These are phyloP conservation scores for Oryza glaberrima DNA, from an alignment of 176 grass and related monocot genomes.

Conservation along the genomic window DNA sequence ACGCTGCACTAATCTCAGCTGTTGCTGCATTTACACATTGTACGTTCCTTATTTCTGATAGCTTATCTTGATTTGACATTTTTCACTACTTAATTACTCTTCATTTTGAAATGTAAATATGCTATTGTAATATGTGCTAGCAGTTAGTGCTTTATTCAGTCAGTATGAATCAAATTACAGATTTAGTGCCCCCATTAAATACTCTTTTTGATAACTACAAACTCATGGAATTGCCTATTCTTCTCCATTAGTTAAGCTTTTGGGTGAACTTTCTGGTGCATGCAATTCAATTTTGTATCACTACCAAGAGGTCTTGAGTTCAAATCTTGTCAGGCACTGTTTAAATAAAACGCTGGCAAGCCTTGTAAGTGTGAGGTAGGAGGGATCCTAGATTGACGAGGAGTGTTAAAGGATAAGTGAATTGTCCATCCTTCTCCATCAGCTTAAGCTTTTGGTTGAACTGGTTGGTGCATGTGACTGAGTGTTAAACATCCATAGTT, in stretches of 20 bases:
- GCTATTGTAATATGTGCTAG: neutral
- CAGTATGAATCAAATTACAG: neutral
- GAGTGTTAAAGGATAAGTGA: too few species aligned
- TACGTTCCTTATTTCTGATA: slow-evolving; percentile 40
- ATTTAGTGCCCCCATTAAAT: neutral
- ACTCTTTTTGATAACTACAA: slow-evolving; percentile 11
- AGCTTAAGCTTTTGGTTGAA: too few species aligned
- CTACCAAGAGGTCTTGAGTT: too few species aligned
- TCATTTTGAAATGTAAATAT: slow-evolving; percentile 19
- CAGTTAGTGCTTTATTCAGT: slow-evolving; percentile 5
- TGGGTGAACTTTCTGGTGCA: too few species aligned
- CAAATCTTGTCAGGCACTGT: too few species aligned
- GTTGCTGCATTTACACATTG: slow-evolving; percentile 83
- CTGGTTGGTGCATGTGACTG: too few species aligned
- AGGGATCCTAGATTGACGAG: too few species aligned
- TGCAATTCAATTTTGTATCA: too few species aligned
- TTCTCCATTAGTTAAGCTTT: neutral
- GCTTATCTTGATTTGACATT: neutral
- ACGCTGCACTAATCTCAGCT: slow-evolving; percentile 82
- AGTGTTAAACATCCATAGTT: too few species aligned
- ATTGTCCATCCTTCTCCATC: too few species aligned
- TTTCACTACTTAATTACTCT: slow-evolving; percentile 5
- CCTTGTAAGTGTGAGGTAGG: too few species aligned
- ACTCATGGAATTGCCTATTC: neutral
- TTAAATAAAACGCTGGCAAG: too few species aligned